phyloP scores from a whole-genome alignment of 192 early-diverging fungal genomes.

The Coemansia sp. region DNA sequence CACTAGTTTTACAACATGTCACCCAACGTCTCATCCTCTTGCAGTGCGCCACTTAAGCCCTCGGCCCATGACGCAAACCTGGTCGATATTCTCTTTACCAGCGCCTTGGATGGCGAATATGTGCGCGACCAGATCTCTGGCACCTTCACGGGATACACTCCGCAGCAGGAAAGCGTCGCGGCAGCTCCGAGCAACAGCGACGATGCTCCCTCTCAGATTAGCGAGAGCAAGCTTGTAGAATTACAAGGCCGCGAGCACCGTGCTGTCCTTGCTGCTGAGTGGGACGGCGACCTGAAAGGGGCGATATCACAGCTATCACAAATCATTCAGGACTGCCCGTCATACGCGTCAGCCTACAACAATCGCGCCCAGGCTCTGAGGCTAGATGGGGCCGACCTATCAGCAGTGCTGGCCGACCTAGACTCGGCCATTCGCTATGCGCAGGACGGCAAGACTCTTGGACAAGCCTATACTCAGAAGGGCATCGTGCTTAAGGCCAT shows the following conservation, averaged over 20 bases:
- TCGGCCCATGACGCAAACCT: constrained; percentile 40
- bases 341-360: constrained; percentile 67
- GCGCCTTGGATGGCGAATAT: constrained; percentile 39
- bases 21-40: background rate
- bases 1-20: background rate
- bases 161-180: background rate
- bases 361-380: constrained; percentile 57
- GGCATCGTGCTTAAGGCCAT: constrained; percentile 51
- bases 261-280: constrained; percentile 44
- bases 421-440: constrained; percentile 59
- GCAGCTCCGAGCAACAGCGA: background rate
- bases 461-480: constrained; percentile 65
- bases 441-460: constrained; percentile 25
- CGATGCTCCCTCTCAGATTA: constrained; percentile 1
- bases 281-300: constrained; percentile 17
- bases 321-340: constrained; percentile 45
- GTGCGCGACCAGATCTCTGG: constrained; percentile 47
- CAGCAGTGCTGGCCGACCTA: constrained; percentile 53
- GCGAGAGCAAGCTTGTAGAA: background rate
- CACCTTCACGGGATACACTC: constrained; percentile 12
- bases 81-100: constrained; percentile 28
- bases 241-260: constrained; percentile 22
- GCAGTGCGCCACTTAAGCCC: background rate
- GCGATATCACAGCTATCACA: constrained; percentile 38
- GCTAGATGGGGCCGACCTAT: constrained; percentile 24